Evolutionary conservation across 106 monocot genomes (phyloP), one percentile per base, ranked within the genome.

Genomic region (Phalaenopsis equestris): DNA sequence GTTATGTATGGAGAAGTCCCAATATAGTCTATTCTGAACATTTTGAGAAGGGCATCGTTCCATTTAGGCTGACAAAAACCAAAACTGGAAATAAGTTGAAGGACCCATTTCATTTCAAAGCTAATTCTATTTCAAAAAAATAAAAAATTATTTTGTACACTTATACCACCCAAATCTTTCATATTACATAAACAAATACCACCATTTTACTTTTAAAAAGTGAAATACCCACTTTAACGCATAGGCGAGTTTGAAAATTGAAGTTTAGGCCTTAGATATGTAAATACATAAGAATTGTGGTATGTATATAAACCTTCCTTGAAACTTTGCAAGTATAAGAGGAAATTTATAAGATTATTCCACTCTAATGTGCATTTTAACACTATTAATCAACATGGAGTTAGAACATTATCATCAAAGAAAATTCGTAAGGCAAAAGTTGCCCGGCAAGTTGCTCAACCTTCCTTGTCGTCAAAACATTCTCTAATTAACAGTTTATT

Each of bases 11-110:
- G 90, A 1, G 88, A 81, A 21, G 76, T 82, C 17, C 94, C 94
- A 17, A 92, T 78, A 38, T 90, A 94, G 73, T 90, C 87, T 19
- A 94, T 81, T 72, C 87, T 88, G 85, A 94, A 94, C 79, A 84
- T 84, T 78, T 88, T 86, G 19, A 94, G 74, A 19, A 94, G 84
- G 0, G 86, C 87, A 52, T 94, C 72, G 68, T 94, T 94, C 94
- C 94, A 94, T 82, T 92, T 91, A 14, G 91, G 91, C 94, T 94
- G 88, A 46, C 72, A 45, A 48, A 39, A 49, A 70, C 65, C 16
- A 36, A 21, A 21, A 46, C 48, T 61, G 3, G 52, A 12, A 52
- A 12, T 10, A 12, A 52, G 52, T 3, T 12, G 11, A 52, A 52
- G 52, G n/a, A 8, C 1, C 3, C 7, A 80, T 41, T 5, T 80